Base-by-base conservation (phyloP, 345 rosid species). In the Abelmoschus esculentus region DNA sequence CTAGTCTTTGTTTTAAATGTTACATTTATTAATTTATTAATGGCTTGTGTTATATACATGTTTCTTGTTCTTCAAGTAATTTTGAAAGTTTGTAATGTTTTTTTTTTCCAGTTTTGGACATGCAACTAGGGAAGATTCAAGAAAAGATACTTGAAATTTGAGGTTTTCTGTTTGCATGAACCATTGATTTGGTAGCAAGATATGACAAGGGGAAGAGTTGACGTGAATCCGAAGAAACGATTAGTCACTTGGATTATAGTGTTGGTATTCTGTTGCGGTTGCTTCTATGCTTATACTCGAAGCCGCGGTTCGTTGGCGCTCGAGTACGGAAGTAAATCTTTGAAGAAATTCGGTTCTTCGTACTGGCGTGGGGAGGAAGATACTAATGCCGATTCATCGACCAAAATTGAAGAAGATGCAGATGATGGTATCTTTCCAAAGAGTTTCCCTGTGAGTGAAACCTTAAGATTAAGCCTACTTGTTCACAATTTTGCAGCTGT, bases 131-230 rank as follows among this genome's bases (percentile, higher is more conserved):
- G 55, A 44, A 26, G 55, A 26, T 46, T 65, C 55, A 44, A 53
- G 11, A 46, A 26, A 53, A 53, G 9, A 8, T 18, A 19, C 29
- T 54, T 54, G 9, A 54, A 54, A 3, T 19, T 54, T 54, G 58
- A 54, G 28, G 58, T 9, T 2, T 54, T 44, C 46, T 65, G 22
- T 64, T 12, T 65, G 26, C 26, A 22, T 22, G 26, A 22, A 22
- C 26, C 26, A 22, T 22, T 22, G 26, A 22, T 22, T 22, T 1
- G 26, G 26, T 22, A 22, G 26, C 26, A 22, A 47, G 54, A 28
- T 46, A 66, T 66, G 66, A 89, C 85, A 88, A 91, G 97, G 83
- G 96, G 96, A 81, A 91, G 97, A 83, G 76, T 91, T 67, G 97
- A 92, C 58, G 93, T 86, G 72, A 84, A 83, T 72, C 96, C 87